Evolutionary conservation across 805 yeast species (phyloP).

Genomic region (Pichia thaimueangensis): DNA sequence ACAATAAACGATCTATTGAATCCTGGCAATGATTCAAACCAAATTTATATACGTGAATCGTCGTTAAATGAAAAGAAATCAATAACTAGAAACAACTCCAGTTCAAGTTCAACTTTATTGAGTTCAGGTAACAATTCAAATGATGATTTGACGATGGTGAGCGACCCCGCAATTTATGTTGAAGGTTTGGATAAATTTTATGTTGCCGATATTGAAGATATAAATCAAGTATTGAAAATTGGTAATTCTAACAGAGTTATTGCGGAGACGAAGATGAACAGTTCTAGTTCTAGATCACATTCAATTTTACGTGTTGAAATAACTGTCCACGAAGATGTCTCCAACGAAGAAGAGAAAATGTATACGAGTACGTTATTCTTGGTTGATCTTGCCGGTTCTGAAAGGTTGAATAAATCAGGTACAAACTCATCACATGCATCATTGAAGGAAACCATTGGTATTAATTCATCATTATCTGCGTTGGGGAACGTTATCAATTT

Average conservation of each 20-base stretch:
- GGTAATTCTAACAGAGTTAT: constrained; percentile 54
- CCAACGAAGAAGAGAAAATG: constrained; percentile 31
- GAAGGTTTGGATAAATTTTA: constrained; percentile 59
- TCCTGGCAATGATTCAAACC: constrained; percentile 27
- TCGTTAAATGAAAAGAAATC: constrained; percentile 29
- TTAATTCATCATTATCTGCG: constrained; percentile 70
- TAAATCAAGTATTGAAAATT: constrained; percentile 47
- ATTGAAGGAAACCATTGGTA: constrained; percentile 77
- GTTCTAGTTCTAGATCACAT: constrained; percentile 74
- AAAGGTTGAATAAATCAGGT: constrained; percentile 42
- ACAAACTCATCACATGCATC: constrained; percentile 67
- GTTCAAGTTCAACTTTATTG: constrained; percentile 27
- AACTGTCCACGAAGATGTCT: constrained; percentile 29
- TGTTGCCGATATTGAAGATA: constrained; percentile 53
- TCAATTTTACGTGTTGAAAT: constrained; percentile 67
- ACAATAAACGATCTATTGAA: constrained; percentile 62
- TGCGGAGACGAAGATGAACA: constrained; percentile 24
- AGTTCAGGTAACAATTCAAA: background rate
- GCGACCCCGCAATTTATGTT: constrained; percentile 43
- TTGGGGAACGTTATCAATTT: constrained; percentile 78
- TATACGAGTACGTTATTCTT: constrained; percentile 61
- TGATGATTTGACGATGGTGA: constrained; percentile 36
- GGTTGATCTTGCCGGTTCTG: constrained; percentile 86
- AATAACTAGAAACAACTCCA: background rate
- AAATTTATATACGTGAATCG: constrained; percentile 57